Evolutionary conservation across 2,329 filamentous ascomycete genomes (phyloP).

Genomic region (Teratosphaeria destructans): DNA sequence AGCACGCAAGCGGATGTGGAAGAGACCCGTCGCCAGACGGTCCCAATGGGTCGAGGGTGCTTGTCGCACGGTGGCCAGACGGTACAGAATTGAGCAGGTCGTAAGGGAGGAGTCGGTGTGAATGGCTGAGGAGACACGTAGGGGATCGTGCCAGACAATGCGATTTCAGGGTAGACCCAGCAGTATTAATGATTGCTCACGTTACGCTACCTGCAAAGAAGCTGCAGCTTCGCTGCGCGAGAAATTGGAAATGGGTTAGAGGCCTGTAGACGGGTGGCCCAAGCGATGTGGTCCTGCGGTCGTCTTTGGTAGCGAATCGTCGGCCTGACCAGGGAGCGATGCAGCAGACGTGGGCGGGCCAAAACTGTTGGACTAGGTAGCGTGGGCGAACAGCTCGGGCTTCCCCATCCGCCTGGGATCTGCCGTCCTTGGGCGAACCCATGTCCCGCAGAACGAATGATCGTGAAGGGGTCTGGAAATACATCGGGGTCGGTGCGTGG

Average conservation of each 20-base stretch:
- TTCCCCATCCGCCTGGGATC: neutral
- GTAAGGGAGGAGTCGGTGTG: neutral
- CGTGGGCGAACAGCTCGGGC: neutral
- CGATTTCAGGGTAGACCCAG: neutral
- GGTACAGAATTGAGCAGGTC: neutral
- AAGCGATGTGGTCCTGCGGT: neutral
- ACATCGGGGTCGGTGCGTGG: neutral
- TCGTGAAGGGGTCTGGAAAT: neutral
- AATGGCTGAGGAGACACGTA: neutral
- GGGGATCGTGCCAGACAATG: neutral
- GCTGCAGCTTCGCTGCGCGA: neutral
- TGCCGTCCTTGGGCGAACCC: neutral
- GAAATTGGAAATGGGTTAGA: neutral
- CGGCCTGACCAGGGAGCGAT: neutral
- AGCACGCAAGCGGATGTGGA: neutral
- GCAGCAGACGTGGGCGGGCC: neutral
- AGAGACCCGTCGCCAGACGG: neutral
- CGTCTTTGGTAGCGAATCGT: neutral
- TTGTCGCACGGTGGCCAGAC: neutral
- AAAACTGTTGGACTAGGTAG: neutral
- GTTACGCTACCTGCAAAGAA: neutral
- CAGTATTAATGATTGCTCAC: neutral
- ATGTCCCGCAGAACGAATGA: neutral
- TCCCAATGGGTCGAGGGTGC: neutral
- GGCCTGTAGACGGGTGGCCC: neutral